These are phyloP conservation scores for Breynia disticha DNA, from an alignment of 441 rosid species.

Conservation along the genomic window DNA sequence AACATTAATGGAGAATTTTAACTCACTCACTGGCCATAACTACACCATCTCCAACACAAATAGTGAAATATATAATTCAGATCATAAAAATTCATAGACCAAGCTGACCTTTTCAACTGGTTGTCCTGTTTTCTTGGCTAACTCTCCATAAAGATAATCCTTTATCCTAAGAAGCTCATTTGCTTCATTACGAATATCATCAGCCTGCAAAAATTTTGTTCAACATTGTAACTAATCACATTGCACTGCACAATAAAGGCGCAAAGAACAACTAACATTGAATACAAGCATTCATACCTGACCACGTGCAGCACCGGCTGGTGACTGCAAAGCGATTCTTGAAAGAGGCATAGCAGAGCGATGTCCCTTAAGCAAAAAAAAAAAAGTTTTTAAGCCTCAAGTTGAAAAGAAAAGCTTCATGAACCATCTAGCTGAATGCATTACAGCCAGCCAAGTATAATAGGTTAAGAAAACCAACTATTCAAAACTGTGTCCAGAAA, in stretches of 20 bases:
- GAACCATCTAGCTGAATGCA: no score
- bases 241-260: neutral
- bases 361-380: slow-evolving; percentile 38
- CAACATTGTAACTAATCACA: no score
- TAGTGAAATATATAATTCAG: neutral
- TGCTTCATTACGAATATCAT: slow-evolving; percentile 75
- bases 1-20: neutral
- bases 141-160: slow-evolving; percentile 65
- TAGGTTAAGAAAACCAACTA: no score
- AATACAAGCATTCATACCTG: slow-evolving; percentile 38
- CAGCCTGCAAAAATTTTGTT: slow-evolving; percentile 41
- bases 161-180: slow-evolving; percentile 70
- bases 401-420: no score
- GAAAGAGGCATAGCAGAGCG: slow-evolving; percentile 75
- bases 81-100: neutral
- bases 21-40: no score
- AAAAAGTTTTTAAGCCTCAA: neutral
- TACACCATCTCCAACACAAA: no score
- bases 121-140: slow-evolving; percentile 79
- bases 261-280: neutral
- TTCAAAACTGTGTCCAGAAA: no score
- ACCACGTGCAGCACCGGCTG: slow-evolving; percentile 91
- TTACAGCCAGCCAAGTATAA: no score
- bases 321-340: slow-evolving; percentile 61
- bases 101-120: slow-evolving; percentile 59